Evolutionary conservation across 2,329 filamentous ascomycete genomes (phyloP).

Genomic region (Tolypocladium ovalisporum): DNA sequence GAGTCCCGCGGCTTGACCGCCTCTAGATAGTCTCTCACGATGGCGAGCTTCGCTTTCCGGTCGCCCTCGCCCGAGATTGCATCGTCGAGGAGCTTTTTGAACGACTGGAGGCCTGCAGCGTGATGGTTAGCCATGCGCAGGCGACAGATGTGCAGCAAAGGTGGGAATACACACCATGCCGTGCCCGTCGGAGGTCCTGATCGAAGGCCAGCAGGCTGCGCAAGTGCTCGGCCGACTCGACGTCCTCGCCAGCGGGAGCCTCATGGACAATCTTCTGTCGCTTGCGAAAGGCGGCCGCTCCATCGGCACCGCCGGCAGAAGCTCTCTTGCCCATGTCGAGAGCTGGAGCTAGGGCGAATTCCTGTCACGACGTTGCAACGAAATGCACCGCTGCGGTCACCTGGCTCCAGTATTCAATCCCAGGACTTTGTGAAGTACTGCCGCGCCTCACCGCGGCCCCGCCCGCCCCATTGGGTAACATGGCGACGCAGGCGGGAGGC

Average conservation of each 20-base stretch:
- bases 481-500: not conserved
- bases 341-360: not conserved
- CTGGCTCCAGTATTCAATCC: not conserved
- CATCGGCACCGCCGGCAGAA: constrained; percentile 26
- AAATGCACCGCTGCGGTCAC: not conserved
- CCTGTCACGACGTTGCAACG: not conserved
- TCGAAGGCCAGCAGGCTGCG: constrained; percentile 58
- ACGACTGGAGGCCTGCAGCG: constrained; percentile 48
- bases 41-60: constrained; percentile 32
- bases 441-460: constrained; percentile 19
- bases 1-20: constrained; percentile 35
- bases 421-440: constrained; percentile 23
- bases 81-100: constrained; percentile 61
- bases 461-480: constrained; percentile 11
- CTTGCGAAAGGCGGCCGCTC: constrained; percentile 33
- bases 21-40: constrained; percentile 61
- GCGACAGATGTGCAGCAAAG: not conserved
- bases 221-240: constrained; percentile 55
- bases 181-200: constrained; percentile 55
- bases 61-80: constrained; percentile 40
- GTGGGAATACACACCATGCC: constrained; percentile 42
- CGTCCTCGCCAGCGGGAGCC: constrained; percentile 47
- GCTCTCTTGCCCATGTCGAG: constrained; percentile 33
- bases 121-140: not conserved
- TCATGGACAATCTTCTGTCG: constrained; percentile 47